Evolutionary conservation across 108 stramenopile genomes (phyloP), one percentile per base, ranked within the genome.

Genomic region (Fragilariopsis cylindrus): DNA sequence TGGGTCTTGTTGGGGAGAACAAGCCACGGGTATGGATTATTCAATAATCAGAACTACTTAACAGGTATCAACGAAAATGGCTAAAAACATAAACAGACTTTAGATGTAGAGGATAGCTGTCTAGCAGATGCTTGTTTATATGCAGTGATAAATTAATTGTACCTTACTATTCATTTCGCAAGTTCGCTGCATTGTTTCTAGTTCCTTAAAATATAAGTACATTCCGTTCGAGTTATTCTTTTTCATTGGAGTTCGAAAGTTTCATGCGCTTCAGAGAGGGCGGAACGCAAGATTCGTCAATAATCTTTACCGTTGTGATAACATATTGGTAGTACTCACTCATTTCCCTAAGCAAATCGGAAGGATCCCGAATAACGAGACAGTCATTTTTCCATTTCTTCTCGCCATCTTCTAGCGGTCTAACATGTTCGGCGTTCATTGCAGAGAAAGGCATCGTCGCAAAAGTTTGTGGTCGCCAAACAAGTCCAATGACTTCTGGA

Each of bases 401-500:
- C 7, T 73, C 18, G n/a, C 65, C 79, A 42, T 73, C 71, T 5
- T 74, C 60, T 0, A 77, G 79, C 1, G 94, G 94, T 39, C 81
- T 76, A 41, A 81, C 69, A 56, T 82, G 89, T 66, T 92, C 88
- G 0, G 94, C 91, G 11, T 77, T 64, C 81, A 90, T 78, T 8
- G 85, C 94, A 39, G 89, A 85, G 69, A 95, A 92, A 39, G 84
- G 56, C 21, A 74, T 58, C 16, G 84, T 70, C 40, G 52, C 69
- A 71, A 91, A 87, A 18, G 84, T 70, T 8, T 73, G 39, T 43
- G 91, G 93, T 67, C 94, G 75, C 94, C 94, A 95, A 4, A 92
- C 54, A 65, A 95, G 66, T 2, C 82, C 87, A 71, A 95, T 88
- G 0, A 95, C 78, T 62, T 95, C 92, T 15, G 94, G 94, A 49